Conservation (phyloP, 768 basidiomycete genomes). For the Rhodosporidiobolus sp. region DNA sequence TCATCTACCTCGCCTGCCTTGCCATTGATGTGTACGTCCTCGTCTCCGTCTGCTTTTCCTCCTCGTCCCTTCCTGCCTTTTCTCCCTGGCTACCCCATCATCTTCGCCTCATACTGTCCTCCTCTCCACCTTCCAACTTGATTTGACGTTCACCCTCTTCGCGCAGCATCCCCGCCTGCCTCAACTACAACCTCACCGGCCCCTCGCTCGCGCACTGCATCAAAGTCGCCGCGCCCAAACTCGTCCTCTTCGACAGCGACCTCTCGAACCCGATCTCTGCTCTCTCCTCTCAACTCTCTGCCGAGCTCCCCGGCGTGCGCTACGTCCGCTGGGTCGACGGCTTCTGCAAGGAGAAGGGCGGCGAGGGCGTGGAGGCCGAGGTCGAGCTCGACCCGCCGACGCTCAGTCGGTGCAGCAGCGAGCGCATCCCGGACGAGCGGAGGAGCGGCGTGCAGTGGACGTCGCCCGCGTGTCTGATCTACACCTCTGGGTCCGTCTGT, state of each 20-base stretch:
- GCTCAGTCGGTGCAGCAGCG: neutral
- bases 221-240: conserved; percentile 12
- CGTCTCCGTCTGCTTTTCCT: too few relatives aligned
- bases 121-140: neutral
- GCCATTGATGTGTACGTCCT: conserved; percentile 24
- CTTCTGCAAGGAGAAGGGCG: conserved; percentile 7
- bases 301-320: neutral
- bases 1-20: conserved; percentile 37
- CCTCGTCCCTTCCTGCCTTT: neutral
- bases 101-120: too few relatives aligned
- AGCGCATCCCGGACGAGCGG: conserved; percentile 18
- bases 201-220: conserved; percentile 35
- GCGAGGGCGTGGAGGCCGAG: conserved; percentile 7
- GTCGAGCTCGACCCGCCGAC: neutral
- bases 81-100: too few relatives aligned
- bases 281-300: neutral
- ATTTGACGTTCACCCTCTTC: neutral
- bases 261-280: conserved; percentile 16
- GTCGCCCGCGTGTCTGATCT: conserved; percentile 31
- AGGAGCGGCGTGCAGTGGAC: conserved; percentile 29
- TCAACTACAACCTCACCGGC: conserved; percentile 38
- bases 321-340: conserved; percentile 22
- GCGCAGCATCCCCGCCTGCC: conserved; percentile 35
- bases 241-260: conserved; percentile 36
- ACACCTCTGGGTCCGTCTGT: conserved; percentile 23